Evolutionary conservation across 352 stramenopile species (phyloP).

Genomic region (Aphanomyces stellatus): DNA sequence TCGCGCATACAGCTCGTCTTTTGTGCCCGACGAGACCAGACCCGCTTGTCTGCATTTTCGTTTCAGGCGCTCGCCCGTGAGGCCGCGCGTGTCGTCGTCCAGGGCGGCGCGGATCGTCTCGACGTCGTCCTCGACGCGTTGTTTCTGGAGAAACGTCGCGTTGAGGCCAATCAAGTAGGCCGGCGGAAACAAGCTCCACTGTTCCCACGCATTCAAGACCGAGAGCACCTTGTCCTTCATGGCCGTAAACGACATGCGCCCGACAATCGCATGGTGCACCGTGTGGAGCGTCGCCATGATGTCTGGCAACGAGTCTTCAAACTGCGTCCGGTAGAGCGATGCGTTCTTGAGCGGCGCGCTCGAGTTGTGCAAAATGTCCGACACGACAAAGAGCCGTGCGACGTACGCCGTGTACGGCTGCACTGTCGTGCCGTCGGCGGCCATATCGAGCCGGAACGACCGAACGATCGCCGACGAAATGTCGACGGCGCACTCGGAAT

Average conservation of each 20-base stretch:
- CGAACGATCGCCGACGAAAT: constrained; percentile 43
- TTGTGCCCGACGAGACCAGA: constrained; percentile 41
- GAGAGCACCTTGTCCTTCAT: constrained; percentile 78
- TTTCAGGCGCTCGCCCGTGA: constrained; percentile 45
- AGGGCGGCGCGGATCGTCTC: neutral
- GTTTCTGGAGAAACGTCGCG: constrained; percentile 65
- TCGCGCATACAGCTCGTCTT: constrained; percentile 33
- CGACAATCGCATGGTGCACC: constrained; percentile 42
- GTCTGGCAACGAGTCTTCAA: constrained; percentile 70
- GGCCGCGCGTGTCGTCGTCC: constrained; percentile 19
- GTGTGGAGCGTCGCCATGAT: constrained; percentile 52
- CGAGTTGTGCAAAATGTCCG: constrained; percentile 87
- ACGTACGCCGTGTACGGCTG: constrained; percentile 40
- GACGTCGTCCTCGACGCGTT: constrained; percentile 39
- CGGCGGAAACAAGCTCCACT: constrained; percentile 71
- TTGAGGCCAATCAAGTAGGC: constrained; percentile 68
- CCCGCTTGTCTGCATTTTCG: constrained; percentile 61
- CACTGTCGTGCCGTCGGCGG: neutral
- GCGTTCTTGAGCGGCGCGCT: constrained; percentile 82
- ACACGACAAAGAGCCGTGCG: constrained; percentile 70
- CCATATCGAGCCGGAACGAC: constrained; percentile 33
- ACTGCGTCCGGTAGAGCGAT: constrained; percentile 81
- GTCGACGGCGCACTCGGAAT: constrained; percentile 66
- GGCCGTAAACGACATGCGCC: constrained; percentile 66
- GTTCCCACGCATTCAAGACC: constrained; percentile 67